Base-by-base conservation (phyloP, 2,329 filamentous ascomycete species). In the Ceratocystis harringtonii region DNA sequence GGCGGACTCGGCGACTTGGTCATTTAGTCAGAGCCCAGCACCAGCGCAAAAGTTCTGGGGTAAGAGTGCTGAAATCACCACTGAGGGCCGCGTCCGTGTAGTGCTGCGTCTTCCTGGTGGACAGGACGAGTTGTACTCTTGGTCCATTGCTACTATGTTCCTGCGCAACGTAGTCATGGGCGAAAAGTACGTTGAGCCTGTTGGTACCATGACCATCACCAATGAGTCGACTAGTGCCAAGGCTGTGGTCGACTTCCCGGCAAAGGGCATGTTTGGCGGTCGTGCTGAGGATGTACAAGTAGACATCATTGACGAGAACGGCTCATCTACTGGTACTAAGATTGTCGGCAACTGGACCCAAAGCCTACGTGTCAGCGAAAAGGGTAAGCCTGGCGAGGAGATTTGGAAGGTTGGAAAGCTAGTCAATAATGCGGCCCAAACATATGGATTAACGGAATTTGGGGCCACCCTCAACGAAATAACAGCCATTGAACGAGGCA, bases 21-120 rank as follows among this genome's bases (percentile, higher is more conserved):
- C 88, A 1, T 86, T 96, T 68, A 81, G 89, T 0, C 94, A 97
- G 73, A 89, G 88, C 3, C 90, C 94, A 0, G 86, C 88, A 66
- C 94, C 94, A 0, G 87, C 88, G 25, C 92, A 99, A 73, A 97
- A 97, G 73, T 99, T 99, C 78, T 97, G 94, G 94, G 94, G 94
- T 65, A 97, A 97, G 78, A 92, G 88, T 65, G 90, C 90, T 2
- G 94, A 99, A 75, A 84, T 99, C 68, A 94, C 89, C 68, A 97
- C 91, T 0, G 92, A 96, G 65, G 94, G 94, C 1, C 88, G 90
- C 30, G 86, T 90, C 2, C 84, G 92, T 61, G 80, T 96, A 48
- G 84, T 86, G 48, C 78, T 99, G 32, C 86, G 81, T 30, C 73
- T 86, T 62, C 70, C 79, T 0, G 82, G 94, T 72, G 81, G 82